Evolutionary conservation across 202 grass and related monocot genomes (phyloP), one percentile per base, ranked within the genome.

Genomic region (Zoysia matrella): DNA sequence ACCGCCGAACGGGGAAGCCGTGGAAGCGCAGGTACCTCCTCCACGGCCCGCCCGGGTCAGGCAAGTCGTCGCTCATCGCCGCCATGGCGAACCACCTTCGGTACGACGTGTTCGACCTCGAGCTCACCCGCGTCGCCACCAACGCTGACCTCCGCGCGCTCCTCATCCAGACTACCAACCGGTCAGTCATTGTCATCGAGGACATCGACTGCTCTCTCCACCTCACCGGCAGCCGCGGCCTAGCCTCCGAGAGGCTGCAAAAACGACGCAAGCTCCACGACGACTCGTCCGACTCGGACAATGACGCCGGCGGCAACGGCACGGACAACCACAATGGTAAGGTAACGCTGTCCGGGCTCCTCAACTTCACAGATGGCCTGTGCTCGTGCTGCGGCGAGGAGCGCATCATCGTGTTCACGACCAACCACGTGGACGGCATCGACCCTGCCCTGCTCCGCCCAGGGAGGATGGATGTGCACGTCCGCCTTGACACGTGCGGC

Each of bases 361-460:
- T 98, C 58, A 98, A 98, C 77, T 98, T 98, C 87, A 98, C 92
- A 14, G 95, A 98, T 83, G 95, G 90, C 42, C 75, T 98, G 16
- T 98, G 95, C 92, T 98, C 92, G 72, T 93, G 95, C 88, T 98
- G 95, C 84, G 90, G 95, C 30, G 95, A 98, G 88, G 95, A 98
- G 76, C 89, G 84, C 52, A 76, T 93, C 63, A 95, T 98, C 71
- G 90, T 98, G 48, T 98, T 98, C 88, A 98, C 92, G 49, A 95
- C 95, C 55, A 98, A 98, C 86, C 90, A 95, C 82, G 92, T 36
- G 30, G 30, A 36, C 30, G 30, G 30, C 30, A 36, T 36, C 30
- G 30, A 36, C 30, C 30, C 30, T 36, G 30, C 30, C 30, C 30
- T 36, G 30, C 30, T 36, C 30, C 30, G 30, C 30, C 30, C 30